Base-by-base conservation (phyloP, 371 early-diverging fungal species). In the Mucor irregularis region DNA sequence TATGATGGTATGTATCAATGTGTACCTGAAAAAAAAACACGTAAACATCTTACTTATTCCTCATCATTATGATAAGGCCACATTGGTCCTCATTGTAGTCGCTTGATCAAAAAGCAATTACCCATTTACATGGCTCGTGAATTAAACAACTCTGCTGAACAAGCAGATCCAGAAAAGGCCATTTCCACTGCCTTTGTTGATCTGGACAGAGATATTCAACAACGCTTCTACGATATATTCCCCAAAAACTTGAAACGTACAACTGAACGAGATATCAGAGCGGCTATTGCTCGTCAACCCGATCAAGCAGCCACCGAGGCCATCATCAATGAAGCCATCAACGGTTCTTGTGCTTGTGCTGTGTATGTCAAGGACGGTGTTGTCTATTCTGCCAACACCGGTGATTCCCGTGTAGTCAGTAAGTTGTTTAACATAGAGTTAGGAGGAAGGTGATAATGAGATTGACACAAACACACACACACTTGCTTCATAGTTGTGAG, bases 291-390 rank as follows among this genome's bases (percentile, higher is more conserved):
- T 51, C 60, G 57, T 37, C 67, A 75, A 19, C 66, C 70, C 10
- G 53, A 73, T 35, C 73, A 62, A 19, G 53, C 37, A 9, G 62
- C 51, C 1, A 69, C 78, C 1, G 62, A 69, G 16, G 53, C 49
- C 17, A 71, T 68, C 16, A 72, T 76, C 31, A 62, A 68, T 24
- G 75, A 74, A 35, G 91, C 91, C 0, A 68, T 89, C 14, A 61
- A 88, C 11, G 95, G 95, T 1, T 83, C 91, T 1, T 93, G 93
- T 59, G 91, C 91, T 3, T 68, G 92, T 47, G 66, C 89, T 24
- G 89, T 90, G 0, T 89, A 87, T 61, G 37, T 91, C 3, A 89
- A 91, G 50, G 82, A 83, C 5, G 73, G 81, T 31, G 77, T 89
- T 46, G 48, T 95, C 25, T 90, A 87, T 66, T 83, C 92, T 9